Base-by-base conservation (phyloP, 2,329 filamentous ascomycete genomes). In the Scytalidium sp. region DNA sequence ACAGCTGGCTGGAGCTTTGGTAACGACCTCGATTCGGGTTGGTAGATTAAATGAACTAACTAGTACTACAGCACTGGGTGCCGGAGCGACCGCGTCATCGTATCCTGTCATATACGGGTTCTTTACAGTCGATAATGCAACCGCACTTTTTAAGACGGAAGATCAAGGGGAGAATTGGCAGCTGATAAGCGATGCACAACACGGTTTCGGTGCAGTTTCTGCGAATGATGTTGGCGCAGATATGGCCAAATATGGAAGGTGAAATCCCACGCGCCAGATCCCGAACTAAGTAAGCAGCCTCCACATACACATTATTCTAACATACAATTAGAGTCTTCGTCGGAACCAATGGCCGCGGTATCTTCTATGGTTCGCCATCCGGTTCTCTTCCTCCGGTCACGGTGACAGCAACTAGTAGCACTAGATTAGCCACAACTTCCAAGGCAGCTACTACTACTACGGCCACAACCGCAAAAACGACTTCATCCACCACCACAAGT, bases 321-420 rank as follows among this genome's bases (percentile, higher is more conserved):
- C 17, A n/a, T 10, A 15, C 5, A 5, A 7, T 15, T 15, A 36
- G 32, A 15, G 64, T 67, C 0, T 67, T 62, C 44, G 61, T 67
- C 2, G 65, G 65, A 0, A 67, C 65, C 0, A 67, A 67, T 51
- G 64, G 65, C 20, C 53, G 65, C 19, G 65, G 65, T 3, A 62
- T 67, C 8, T 67, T 65, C 47, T 65, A 65, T 49, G 63, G 63
- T 44, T 25, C 54, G 32, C 56, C 58, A 29, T 54, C 54, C 46
- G 63, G 61, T 1, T 50, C 47, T 21, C 23, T 60, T 11, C 61
- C 62, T n/a, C 21, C 56, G 25, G 46, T 56, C 4, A 63, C 61
- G 7, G 54, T 55, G 13, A 57, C 58, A 3, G 44, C 50, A n/a
- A 46, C 53, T 10, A 46, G 45, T 52, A 47, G 13, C n/a, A 49